Percentiles rank a stretch among this genome's conserved stretches.
These are phyloP conservation scores for Ustilago cynodontis DNA, from an alignment of 1,284 basidiomycete genomes.

Conservation along the genomic window DNA sequence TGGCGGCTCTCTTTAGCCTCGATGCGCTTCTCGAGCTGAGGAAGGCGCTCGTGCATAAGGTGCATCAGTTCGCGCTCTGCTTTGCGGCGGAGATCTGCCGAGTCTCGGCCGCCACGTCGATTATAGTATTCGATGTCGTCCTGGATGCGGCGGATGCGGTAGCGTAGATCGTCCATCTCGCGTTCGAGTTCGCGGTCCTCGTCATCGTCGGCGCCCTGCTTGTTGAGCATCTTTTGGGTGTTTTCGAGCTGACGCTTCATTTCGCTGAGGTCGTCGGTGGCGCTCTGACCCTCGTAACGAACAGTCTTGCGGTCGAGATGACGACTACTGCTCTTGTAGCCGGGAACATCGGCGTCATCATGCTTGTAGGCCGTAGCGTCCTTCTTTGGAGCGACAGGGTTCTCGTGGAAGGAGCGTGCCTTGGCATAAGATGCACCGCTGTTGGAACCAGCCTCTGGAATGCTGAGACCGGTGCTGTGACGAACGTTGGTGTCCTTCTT, in stretches of 20 bases:
- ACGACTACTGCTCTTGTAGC: constrained; percentile 85
- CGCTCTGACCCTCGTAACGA: constrained; percentile 79
- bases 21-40: constrained; percentile 87
- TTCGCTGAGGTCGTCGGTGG: constrained; percentile 79
- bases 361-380: constrained; percentile 96
- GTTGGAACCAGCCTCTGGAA: constrained; percentile 68
- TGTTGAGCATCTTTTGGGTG: constrained; percentile 85
- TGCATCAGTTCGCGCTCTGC: constrained; percentile 89
- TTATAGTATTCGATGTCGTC: constrained; percentile 93
- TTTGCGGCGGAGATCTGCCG: constrained; percentile 82
- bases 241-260: constrained; percentile 88
- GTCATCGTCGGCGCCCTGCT: constrained; percentile 83
- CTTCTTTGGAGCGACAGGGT: constrained; percentile 75
- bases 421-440: constrained; percentile 73
- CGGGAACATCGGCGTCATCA: constrained; percentile 74
- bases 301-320: constrained; percentile 89
- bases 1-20: constrained; percentile 82
- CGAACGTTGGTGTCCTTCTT: constrained; percentile 78
- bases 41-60: constrained; percentile 90
- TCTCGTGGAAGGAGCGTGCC: constrained; percentile 77
- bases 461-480: constrained; percentile 71
- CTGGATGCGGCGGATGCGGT: constrained; percentile 86
- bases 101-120: constrained; percentile 79
- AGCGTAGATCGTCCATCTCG: constrained; percentile 88
- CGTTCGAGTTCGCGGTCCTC: constrained; percentile 77